Evolutionary conservation across 306 rosid species (phyloP).

Genomic region (Sphenostylis stenocarpa): DNA sequence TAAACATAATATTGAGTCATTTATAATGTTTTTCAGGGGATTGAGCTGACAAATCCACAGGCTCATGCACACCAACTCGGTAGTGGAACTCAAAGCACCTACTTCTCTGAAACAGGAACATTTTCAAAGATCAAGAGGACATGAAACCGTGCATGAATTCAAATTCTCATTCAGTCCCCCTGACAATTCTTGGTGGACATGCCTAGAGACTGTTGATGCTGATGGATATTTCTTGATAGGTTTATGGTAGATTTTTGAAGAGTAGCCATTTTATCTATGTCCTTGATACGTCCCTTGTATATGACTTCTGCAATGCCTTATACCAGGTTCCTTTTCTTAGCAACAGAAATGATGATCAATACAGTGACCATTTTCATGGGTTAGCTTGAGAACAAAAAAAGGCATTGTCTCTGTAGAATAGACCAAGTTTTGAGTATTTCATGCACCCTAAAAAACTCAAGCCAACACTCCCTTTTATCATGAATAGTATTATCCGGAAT

Average conservation of each 20-base stretch:
- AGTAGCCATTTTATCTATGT: neutral
- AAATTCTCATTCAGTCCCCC: conserved; percentile 1
- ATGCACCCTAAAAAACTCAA: no score
- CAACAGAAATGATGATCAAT: neutral
- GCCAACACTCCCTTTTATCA: no score
- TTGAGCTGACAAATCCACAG: conserved; percentile 93
- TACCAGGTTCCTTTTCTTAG: neutral
- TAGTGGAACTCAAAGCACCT: conserved; percentile 91
- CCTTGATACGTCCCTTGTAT: conserved; percentile 8
- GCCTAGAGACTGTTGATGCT: neutral
- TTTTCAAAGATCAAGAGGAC: conserved; percentile 88
- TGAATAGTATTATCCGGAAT: no score
- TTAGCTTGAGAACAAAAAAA: neutral
- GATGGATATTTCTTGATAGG: conserved; percentile 2
- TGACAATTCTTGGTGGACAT: conserved; percentile 5
- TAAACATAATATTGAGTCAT: neutral
- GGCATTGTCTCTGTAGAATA: neutral
- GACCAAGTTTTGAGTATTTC: neutral
- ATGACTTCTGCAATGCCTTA: conserved; percentile 6
- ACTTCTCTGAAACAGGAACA: conserved; percentile 93
- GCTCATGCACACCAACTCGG: conserved; percentile 97
- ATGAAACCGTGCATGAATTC: conserved; percentile 37
- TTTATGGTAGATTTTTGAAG: conserved; percentile 19
- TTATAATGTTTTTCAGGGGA: conserved; percentile 58
- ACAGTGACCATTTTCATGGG: neutral